Evolutionary conservation across 257 asterid species (phyloP).

Genomic region (Datura wrightii): DNA sequence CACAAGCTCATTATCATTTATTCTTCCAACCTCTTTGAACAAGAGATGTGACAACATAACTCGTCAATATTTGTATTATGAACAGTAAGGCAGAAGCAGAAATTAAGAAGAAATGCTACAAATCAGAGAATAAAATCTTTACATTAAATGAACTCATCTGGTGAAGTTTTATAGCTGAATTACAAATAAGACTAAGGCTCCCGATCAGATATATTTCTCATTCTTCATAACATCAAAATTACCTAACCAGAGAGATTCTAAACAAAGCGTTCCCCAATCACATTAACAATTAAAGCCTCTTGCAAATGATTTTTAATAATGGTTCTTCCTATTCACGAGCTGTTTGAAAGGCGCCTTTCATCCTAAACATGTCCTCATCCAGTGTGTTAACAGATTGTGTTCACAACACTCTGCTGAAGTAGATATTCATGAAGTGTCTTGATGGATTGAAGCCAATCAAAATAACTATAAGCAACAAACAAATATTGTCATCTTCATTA

Average conservation of each 20-base stretch:
- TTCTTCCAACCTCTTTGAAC: background rate
- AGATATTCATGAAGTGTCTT: conserved; percentile 85
- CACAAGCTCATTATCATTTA: background rate
- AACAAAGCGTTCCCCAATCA: conserved; percentile 19
- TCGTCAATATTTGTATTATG: background rate
- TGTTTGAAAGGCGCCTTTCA: conserved; percentile 25
- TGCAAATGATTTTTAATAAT: conserved; percentile 11
- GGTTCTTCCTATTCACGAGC: conserved; percentile 19
- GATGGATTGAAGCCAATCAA: conserved; percentile 95
- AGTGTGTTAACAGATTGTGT: conserved; percentile 39
- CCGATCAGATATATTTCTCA: conserved; percentile 31
- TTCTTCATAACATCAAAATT: conserved; percentile 22
- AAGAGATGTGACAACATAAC: background rate
- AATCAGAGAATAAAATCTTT: background rate
- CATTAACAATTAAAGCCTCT: conserved; percentile 26
- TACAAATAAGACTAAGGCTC: conserved; percentile 3
- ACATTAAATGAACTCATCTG: conserved; percentile 26
- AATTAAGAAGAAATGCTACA: background rate
- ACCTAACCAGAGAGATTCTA: conserved; percentile 21
- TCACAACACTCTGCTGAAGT: conserved; percentile 70
- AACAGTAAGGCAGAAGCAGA: background rate
- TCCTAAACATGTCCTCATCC: conserved; percentile 28
- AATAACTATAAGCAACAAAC: conserved; percentile 64
- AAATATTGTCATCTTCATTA: background rate
- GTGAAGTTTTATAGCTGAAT: conserved; percentile 21